Evolutionary conservation across 2,329 filamentous ascomycete species (phyloP), one percentile per base, ranked within the genome.

Genomic region (Alternaria gansuensis): DNA sequence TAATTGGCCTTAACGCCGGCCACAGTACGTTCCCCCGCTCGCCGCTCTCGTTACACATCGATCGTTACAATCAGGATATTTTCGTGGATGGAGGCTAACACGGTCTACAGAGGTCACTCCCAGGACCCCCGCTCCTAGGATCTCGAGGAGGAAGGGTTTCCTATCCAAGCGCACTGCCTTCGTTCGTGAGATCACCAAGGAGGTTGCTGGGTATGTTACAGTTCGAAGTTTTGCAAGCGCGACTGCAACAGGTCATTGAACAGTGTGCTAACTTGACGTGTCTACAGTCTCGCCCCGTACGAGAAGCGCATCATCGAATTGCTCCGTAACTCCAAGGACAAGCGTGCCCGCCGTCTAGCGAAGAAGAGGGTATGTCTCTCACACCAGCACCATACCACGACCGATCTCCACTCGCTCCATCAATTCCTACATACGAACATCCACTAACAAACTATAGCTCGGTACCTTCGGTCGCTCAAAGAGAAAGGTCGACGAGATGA

Each of bases 401-500:
- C n/a, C 41, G 50, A 52, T 37, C 39, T 52, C 37, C n/a, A 45
- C 45, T 40, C 39, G 53, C 31, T 49, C 26, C 26, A 43, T 40
- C 13, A 40, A 33, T 36, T 37, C 45, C 51, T 31, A 33, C 23
- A n/a, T 51, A 48, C 46, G 56, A 60, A 43, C 54, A 51, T 43
- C 51, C 54, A 67, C 75, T 78, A 69, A 77, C 70, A 59, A 10
- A 23, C 9, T 17, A 63, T 61, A 95, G 90, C 93, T 99, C 86
- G 95, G 95, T 82, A 98, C 95, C 76, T 98, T 98, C 84, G 91
- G 92, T 80, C 94, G 95, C 83, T 94, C 94, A 80, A 99, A 99
- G 94, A 90, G 88, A 82, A 99, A 99, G 94, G 95, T 99, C 75
- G 95, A 99, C 82, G 94, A 98, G 86, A 92, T 99, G 85, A 92